Base-by-base conservation (phyloP, 2,329 filamentous ascomycete genomes). In the Davidsoniella australis region DNA sequence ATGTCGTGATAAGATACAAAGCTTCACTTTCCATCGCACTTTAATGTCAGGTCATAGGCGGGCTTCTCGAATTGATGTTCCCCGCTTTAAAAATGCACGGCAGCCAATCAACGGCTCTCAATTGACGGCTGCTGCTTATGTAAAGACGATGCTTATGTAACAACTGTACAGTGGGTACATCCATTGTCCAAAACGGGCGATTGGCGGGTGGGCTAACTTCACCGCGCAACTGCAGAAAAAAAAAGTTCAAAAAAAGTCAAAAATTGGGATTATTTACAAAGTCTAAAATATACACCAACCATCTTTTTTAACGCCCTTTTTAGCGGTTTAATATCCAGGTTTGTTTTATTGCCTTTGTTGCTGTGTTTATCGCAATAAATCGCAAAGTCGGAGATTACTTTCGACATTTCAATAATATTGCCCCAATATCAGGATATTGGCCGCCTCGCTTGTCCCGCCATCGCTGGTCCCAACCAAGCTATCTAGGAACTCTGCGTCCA, bases 201-300 rank as follows among this genome's bases (percentile, higher is more conserved):
- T 33, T 33, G 29, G 29, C 29, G 29, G 18, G 14, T 26, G 44
- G 45, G 23, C 16, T 36, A 23, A 16, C 33, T 48, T 42, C 36
- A 42, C 44, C 38, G 26, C 37, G 44, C 33, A 37, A 18, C 18
- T 45, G 39, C 41, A 41, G 43, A 51, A 51, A 51, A 51, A 51
- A 51, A 51, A 51, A 48, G 49, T 47, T 47, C 44, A 24, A 29
- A 37, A 37, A 29, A 37, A 23, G n/a, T 29, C 16, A 41, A 33
- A 50, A 29, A 29, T 29, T 29, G 26, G 29, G 29, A 33, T 33
- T 33, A 33, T 12, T 12, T 33, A 33, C 20, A 23, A 23, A 23
- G 20, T 23, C 20, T 5, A 23, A 23, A 23, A 23, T 23, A 1
- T 23, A 23, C 20, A 23, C 20, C 20, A 23, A 23, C 20, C 20